phyloP scores from a whole-genome alignment of 148 eudicot genomes.

The Chenopodium quinoa region DNA sequence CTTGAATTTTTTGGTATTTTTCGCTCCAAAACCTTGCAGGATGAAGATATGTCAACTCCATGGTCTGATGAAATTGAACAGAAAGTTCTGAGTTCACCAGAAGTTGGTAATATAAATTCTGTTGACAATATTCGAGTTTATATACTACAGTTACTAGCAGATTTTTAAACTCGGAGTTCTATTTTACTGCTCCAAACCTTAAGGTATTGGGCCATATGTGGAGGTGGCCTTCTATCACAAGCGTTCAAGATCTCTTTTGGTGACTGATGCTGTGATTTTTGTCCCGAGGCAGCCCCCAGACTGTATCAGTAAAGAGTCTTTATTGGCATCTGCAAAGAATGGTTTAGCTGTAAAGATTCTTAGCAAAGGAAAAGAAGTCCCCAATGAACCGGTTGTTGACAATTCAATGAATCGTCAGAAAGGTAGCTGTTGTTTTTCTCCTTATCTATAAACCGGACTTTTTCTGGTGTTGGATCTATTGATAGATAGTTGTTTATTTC shows the following conservation, averaged over 20 bases:
- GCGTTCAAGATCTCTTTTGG: constrained; percentile 78
- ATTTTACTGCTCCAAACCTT: background rate
- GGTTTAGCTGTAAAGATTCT: constrained; percentile 94
- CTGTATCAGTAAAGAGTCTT: constrained; percentile 77
- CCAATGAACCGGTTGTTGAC: constrained; percentile 84
- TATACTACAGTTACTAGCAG: background rate
- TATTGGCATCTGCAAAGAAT: constrained; percentile 85
- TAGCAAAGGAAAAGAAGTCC: constrained; percentile 83
- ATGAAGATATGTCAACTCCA: constrained; percentile 78
- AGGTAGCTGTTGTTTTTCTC: constrained; percentile 39
- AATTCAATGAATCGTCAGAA: constrained; percentile 72
- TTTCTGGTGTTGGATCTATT: background rate
- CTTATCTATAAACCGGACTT: background rate
- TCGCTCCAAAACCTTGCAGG: constrained; percentile 73
- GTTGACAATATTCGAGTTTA: background rate
- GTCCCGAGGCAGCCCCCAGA: constrained; percentile 89
- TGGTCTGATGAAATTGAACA: constrained; percentile 97
- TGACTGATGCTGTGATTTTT: constrained; percentile 95
- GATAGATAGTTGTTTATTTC: background rate
- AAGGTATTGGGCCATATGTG: constrained; percentile 97
- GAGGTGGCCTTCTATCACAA: constrained; percentile 99
- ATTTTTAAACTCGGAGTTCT: background rate
- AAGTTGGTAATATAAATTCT: constrained; percentile 69
- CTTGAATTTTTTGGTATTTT: constrained; percentile 93
- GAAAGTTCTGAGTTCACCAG: constrained; percentile 93